phyloP scores from a whole-genome alignment of 768 basidiomycete genomes.

The Rhodotorula graminis region DNA sequence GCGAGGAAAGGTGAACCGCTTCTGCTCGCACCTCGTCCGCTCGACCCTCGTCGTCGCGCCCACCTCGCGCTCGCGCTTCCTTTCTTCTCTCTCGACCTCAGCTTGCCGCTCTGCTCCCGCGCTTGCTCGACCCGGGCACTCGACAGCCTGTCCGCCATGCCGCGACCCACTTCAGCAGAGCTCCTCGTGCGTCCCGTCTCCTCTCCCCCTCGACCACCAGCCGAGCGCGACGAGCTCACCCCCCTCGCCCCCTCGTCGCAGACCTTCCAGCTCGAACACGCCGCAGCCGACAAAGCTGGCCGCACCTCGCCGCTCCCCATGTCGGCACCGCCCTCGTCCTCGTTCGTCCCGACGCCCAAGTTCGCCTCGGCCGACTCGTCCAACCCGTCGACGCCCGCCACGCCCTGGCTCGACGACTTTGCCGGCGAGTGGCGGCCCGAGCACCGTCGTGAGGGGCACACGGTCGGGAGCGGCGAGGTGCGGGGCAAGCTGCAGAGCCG shows the following conservation, averaged over 20 bases:
- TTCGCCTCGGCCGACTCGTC: background rate
- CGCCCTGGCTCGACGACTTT: background rate
- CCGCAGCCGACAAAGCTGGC: background rate
- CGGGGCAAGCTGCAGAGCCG: background rate
- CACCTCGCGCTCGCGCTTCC: background rate
- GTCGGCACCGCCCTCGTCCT: background rate
- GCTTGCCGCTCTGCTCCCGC: background rate
- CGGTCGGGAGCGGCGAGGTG: background rate
- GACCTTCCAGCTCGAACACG: slow-evolving; percentile 16
- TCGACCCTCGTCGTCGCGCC: background rate
- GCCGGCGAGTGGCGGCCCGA: background rate
- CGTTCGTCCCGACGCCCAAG: background rate
- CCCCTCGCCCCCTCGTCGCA: background rate
- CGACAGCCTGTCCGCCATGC: background rate
- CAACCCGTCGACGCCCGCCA: background rate
- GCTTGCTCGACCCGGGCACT: background rate
- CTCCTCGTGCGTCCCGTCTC: slow-evolving; percentile 1
- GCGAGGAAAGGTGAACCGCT: too few relatives aligned
- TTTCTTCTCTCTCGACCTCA: background rate
- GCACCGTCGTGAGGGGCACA: background rate
- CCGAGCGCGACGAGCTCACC: background rate
- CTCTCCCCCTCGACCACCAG: background rate
- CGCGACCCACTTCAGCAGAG: background rate
- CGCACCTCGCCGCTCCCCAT: background rate
- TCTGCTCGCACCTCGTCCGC: background rate